Evolutionary conservation across 257 asterid species (phyloP), one percentile per base, ranked within the genome.

Genomic region (Ajuga chamaepitys): DNA sequence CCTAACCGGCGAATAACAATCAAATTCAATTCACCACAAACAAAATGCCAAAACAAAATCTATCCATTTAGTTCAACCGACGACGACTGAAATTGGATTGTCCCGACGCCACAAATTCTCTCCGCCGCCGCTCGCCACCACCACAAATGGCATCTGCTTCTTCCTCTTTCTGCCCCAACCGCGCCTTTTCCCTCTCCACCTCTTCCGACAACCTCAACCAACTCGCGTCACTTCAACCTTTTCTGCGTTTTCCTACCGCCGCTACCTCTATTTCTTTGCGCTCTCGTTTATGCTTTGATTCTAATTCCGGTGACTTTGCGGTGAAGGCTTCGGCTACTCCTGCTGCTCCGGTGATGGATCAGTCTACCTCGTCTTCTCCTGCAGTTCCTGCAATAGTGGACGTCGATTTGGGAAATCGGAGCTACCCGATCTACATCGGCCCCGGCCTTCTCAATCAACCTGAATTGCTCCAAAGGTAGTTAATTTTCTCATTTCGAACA

Each of bases 391-490:
- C 90, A 1, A 63, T 74, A 69, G 99, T 94, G 4, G 93, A 88
- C 68, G 99, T 94, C 35, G 91, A 88, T 85, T 82, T 94, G 85
- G 97, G 99, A 12, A 62, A 79, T 70, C 96, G 96, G 75, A 94
- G 97, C 89, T 94, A 94, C 78, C 99, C 96, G 57, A 94, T 90
- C 81, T 94, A 94, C 71, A 94, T 94, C 13, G 99, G 97, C 12
- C 66, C 99, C 37, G 95, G 96, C n/a, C 93, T 94, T 60, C 91
- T 94, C 38, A 72, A 81, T 80, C 91, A 79, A 66, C 89, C 95
- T 3, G 82, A 90, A 58, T 83, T 94, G 74, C 93, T 94, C 14
- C 99, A 94, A 22, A 83, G 91, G 99, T 94, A 51, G 46, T 25
- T 66, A 2, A 11, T 26, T 44, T 58, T 28, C 45, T 25, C 24